Evolutionary conservation across 257 asterid genomes (phyloP), one percentile per base, ranked within the genome.

Genomic region (Petunia secreta): DNA sequence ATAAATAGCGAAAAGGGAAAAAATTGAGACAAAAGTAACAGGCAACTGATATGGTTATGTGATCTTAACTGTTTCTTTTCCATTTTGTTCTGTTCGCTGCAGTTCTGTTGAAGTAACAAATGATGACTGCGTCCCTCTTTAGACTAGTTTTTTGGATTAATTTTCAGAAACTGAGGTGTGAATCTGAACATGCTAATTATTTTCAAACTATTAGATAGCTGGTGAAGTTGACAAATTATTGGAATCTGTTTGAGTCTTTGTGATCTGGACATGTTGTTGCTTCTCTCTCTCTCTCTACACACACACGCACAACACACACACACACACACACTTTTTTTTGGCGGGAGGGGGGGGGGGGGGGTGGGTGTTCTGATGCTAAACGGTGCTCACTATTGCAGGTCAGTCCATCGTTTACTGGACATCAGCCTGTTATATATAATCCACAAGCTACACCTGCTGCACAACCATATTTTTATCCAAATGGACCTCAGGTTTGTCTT

Each of bases 401-500:
- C 79, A 97, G 95, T 50, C 93, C 91, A 54, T 79, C 93, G 8
- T 94, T 82, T 86, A 64, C 91, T 78, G 79, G 91, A 38, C 97
- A 89, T 64, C 98, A 90, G 82, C 95, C 93, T 63, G 91, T 91
- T 79, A 80, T 96, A 41, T 91, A 87, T 86, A 95, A 91, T 87
- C 92, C 95, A 55, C 99, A 92, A 85, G 91, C 90, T 75, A 86
- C 86, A 58, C 91, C 87, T 79, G 74, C 91, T 77, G 93, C 90
- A 2, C 99, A 87, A 68, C 92, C 92, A 8, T 96, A 92, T 84
- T 96, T 88, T 88, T 97, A 91, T 85, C 96, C 97, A 74, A 87
- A 81, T 84, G 99, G 93, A 83, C 97, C 95, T 82, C 99, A 92
- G 98, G 99, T 94, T 80, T 65, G 89, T 88, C 57, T 62, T 60